Percentiles rank a stretch among this genome's conserved stretches.
These are phyloP conservation scores for Globisporangium apiculatum DNA, from an alignment of 352 stramenopile genomes.

Conservation along the genomic window DNA sequence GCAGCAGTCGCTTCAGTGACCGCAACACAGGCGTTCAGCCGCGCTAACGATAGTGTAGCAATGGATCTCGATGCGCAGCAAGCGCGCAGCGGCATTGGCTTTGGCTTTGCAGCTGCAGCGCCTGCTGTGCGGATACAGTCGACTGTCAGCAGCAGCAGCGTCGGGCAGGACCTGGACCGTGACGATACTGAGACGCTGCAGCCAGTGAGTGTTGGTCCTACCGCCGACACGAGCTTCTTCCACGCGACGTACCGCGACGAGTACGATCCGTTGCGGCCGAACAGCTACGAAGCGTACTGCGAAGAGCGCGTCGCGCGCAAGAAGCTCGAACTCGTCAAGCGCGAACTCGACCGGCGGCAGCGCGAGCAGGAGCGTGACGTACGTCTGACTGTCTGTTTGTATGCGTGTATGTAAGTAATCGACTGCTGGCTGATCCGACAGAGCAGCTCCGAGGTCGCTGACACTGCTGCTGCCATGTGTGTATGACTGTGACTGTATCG, in stretches of 20 bases:
- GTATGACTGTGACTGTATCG: neutral
- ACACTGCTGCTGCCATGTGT: neutral
- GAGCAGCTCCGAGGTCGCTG: no score
- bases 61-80: neutral
- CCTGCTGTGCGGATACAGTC: constrained; percentile 30
- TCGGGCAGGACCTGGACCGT: constrained; percentile 5
- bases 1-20: neutral
- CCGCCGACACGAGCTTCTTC: constrained; percentile 35
- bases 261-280: constrained; percentile 83
- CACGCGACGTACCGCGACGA: constrained; percentile 74
- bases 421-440: no score
- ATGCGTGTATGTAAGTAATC: neutral
- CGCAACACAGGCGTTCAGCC: neutral
- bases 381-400: constrained; percentile 2
- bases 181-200: no score
- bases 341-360: constrained; percentile 70
- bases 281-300: constrained; percentile 87
- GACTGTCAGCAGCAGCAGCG: constrained; percentile 10
- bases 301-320: constrained; percentile 67
- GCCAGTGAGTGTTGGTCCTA: no score
- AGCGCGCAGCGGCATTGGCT: constrained; percentile 2
- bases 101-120: constrained; percentile 30
- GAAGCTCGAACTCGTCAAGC: constrained; percentile 80
- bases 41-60: neutral
- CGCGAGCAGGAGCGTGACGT: constrained; percentile 67